Percentiles rank a stretch among this genome's conserved stretches.
Conservation (phyloP, 2,329 filamentous ascomycete genomes). For the Fusarium piperis region DNA sequence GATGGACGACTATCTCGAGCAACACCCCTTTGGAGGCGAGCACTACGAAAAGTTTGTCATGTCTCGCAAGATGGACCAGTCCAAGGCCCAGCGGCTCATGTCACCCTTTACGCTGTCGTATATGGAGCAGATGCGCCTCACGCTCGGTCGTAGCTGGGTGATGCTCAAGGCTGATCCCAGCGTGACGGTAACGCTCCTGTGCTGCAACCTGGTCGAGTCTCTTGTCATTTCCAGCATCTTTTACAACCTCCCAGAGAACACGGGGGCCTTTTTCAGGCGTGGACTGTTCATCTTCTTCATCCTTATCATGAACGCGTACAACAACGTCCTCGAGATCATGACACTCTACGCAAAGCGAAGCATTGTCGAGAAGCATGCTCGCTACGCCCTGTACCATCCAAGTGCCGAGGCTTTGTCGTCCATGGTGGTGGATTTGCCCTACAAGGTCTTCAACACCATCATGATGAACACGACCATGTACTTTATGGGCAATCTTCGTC, state of each 20-base stretch:
- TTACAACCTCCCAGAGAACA: constrained; percentile 25
- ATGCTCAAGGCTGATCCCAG: constrained; percentile 37
- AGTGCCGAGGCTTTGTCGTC: constrained; percentile 41
- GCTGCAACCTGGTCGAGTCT: constrained; percentile 34
- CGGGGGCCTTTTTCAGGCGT: constrained; percentile 16
- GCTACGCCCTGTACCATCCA: constrained; percentile 48
- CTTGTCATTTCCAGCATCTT: constrained; percentile 38
- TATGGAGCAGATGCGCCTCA: constrained; percentile 32
- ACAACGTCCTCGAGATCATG: constrained; percentile 39
- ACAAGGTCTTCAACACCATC: constrained; percentile 44
- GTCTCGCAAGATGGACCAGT: constrained; percentile 39
- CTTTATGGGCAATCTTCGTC: constrained; percentile 73
- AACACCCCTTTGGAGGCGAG: constrained; percentile 41
- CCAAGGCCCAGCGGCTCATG: constrained; percentile 29
- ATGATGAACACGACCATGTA: constrained; percentile 61
- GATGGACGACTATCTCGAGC: constrained; percentile 43
- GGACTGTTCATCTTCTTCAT: constrained; percentile 32
- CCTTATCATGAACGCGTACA: constrained; percentile 37
- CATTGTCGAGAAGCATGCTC: constrained; percentile 48
- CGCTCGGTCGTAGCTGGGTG: constrained; percentile 31
- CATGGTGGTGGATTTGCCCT: constrained; percentile 36
- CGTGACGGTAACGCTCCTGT: constrained; percentile 29
- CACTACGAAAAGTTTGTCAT: constrained; percentile 38
- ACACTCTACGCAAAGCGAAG: constrained; percentile 43
- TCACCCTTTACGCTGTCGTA: constrained; percentile 34